Evolutionary conservation across 805 yeast genomes (phyloP).

Genomic region (Jamesozyma lodderae): DNA sequence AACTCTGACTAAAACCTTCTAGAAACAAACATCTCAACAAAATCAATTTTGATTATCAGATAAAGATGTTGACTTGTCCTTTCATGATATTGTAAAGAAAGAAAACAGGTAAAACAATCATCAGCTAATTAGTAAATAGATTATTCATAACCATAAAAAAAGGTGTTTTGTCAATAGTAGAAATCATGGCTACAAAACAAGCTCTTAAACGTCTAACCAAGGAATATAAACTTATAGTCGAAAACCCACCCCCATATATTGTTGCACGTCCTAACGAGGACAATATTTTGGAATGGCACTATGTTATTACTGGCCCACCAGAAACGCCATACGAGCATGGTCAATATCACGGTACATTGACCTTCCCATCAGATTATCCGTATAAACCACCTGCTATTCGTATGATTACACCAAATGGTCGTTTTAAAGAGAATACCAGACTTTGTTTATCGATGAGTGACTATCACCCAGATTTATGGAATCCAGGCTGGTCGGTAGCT

Average conservation of each 20-base stretch:
- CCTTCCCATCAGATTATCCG: constrained; percentile 80
- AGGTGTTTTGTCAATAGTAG: no score
- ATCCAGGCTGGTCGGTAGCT: constrained; percentile 91
- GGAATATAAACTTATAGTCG: constrained; percentile 70
- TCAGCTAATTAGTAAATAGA: no score
- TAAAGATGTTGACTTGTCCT: no score
- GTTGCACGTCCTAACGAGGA: constrained; percentile 79
- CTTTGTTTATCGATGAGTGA: constrained; percentile 90
- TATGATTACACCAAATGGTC: constrained; percentile 84
- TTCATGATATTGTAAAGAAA: no score
- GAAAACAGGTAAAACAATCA: no score
- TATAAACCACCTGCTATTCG: constrained; percentile 86
- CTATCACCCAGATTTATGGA: constrained; percentile 92
- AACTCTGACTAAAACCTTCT: no score
- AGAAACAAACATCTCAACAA: no score
- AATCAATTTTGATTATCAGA: no score
- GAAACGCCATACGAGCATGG: constrained; percentile 81
- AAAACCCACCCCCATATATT: constrained; percentile 78
- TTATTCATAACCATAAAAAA: no score
- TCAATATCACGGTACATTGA: constrained; percentile 80
- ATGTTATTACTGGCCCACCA: constrained; percentile 85
- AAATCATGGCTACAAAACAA: constrained; percentile 38
- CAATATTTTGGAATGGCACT: constrained; percentile 90
- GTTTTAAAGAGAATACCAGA: constrained; percentile 72
- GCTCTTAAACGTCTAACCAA: constrained; percentile 50